phyloP scores from a whole-genome alignment of 2,329 filamentous ascomycete genomes.

The Fusarium guadeloupense region DNA sequence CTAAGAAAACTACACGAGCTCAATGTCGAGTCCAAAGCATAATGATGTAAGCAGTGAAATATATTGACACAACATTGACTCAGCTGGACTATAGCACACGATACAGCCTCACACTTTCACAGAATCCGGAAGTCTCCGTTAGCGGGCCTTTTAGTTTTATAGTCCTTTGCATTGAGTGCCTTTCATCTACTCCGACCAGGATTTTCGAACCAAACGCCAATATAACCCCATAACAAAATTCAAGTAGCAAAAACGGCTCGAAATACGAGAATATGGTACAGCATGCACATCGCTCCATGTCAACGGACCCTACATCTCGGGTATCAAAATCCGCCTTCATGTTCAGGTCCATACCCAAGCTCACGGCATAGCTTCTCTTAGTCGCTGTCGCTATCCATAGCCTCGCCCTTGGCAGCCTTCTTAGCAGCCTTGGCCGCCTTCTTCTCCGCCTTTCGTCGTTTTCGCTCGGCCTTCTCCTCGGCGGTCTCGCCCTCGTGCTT shows the following conservation, averaged over 20 bases:
- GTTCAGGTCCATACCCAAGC: slow-evolving; percentile 17
- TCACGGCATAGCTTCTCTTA: slow-evolving; percentile 43
- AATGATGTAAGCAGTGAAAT: no score
- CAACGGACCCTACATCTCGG: slow-evolving; percentile 37
- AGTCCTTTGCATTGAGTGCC: slow-evolving; percentile 44
- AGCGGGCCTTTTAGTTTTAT: slow-evolving; percentile 28
- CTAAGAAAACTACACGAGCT: no score
- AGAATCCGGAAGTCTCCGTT: not conserved
- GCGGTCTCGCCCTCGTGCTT: slow-evolving; percentile 82
- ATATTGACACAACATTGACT: no score
- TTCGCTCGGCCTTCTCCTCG: slow-evolving; percentile 71
- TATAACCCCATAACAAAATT: slow-evolving; percentile 36
- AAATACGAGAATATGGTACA: slow-evolving; percentile 44
- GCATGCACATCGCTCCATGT: slow-evolving; percentile 40
- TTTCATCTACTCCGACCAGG: slow-evolving; percentile 44
- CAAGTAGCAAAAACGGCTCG: slow-evolving; percentile 35
- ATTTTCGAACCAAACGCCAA: slow-evolving; percentile 46
- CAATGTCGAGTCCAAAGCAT: no score
- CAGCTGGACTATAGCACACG: slow-evolving; percentile 16
- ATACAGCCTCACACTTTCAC: slow-evolving; percentile 10
- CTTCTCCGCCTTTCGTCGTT: slow-evolving; percentile 68
- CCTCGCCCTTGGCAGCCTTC: slow-evolving; percentile 62
- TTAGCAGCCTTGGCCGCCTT: slow-evolving; percentile 66
- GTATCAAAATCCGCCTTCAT: slow-evolving; percentile 31
- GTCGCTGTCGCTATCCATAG: slow-evolving; percentile 63